Base-by-base conservation (phyloP, 1,284 basidiomycete genomes). In the Sanghuangporus weigelae region DNA sequence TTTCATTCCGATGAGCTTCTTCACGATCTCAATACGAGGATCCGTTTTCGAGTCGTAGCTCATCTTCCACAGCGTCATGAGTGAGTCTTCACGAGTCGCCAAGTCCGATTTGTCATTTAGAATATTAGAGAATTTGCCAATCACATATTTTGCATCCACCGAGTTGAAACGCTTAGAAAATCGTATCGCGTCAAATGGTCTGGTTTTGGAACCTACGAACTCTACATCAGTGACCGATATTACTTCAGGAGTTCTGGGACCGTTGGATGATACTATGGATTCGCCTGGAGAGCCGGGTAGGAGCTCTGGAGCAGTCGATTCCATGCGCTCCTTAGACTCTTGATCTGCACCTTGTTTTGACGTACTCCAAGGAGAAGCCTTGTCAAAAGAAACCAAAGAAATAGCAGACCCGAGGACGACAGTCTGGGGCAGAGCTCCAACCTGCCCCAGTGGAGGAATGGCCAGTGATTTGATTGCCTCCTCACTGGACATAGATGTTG, bases 121-220 rank as follows among this genome's bases (percentile, higher is more conserved):
- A 4, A 87, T 84, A 63, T 80, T 86, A 2, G 86, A 87, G 71
- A 92, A 93, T 73, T 92, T 92, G 23, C 90, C 90, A 31, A 78
- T 69, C 2, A 81, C 78, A 71, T 93, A 92, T 73, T 92, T 92
- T 10, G 82, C 84, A 70, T 92, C 90, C 5, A 81, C 77, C 5
- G 77, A 64, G 23, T 79, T 76, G 69, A 92, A 87, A 40, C 79
- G 82, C 1, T 76, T 71, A 0, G 86, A 82, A 67, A 93, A 93
- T 0, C 84, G 82, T 38, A 93, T 86, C 0, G 90, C 82, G 38
- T 89, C 86, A 67, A 90, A 92, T 19, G 56, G 46, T 19, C 59
- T n/a, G 54, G 49, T 71, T 73, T 56, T 57, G 62, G 62, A 48
- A 61, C 59, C 16, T 38, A 36, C 49, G 36, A 62, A 59, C 50